Percentiles rank a stretch among this genome's conserved stretches.
These are phyloP conservation scores for Rachicladosporium sp. DNA, from an alignment of 2,329 filamentous ascomycete genomes.

Conservation along the genomic window DNA sequence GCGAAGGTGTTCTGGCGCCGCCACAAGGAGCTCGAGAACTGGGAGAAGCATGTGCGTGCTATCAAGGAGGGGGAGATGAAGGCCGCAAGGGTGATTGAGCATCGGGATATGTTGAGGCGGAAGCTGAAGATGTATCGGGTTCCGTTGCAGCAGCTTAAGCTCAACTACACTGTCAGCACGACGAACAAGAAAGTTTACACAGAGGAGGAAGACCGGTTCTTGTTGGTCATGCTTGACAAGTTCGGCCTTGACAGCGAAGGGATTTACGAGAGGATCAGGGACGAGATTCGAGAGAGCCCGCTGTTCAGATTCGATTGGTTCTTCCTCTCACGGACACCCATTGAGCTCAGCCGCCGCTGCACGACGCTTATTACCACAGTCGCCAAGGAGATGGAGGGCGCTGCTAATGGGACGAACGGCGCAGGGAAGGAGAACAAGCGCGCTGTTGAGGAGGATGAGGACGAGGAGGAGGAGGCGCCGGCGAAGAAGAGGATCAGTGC, in stretches of 20 bases:
- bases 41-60: conserved; percentile 72
- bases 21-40: conserved; percentile 81
- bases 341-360: conserved; percentile 84
- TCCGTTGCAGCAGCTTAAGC: conserved; percentile 91
- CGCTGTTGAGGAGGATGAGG: conserved; percentile 66
- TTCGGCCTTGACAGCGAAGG: conserved; percentile 84
- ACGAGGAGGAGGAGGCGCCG: conserved; percentile 57
- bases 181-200: conserved; percentile 99
- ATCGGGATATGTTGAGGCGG: conserved; percentile 83
- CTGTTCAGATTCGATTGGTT: conserved; percentile 99
- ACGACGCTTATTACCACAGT: conserved; percentile 90
- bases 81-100: conserved; percentile 75
- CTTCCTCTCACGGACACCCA: conserved; percentile 85
- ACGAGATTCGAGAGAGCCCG: conserved; percentile 88
- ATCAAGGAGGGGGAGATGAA: conserved; percentile 92
- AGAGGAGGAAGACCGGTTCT: conserved; percentile 91
- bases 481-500: conserved; percentile 81
- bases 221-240: conserved; percentile 85
- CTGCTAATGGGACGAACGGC: conserved; percentile 7
- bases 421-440: conserved; percentile 53
- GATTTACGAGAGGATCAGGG: conserved; percentile 88
- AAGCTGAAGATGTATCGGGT: conserved; percentile 97
- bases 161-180: conserved; percentile 97
- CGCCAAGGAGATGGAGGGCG: conserved; percentile 77
- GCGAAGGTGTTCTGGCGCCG: conserved; percentile 95